Conservation (phyloP, 75 land plant genomes). For the Adiantum capillusveneris region DNA sequence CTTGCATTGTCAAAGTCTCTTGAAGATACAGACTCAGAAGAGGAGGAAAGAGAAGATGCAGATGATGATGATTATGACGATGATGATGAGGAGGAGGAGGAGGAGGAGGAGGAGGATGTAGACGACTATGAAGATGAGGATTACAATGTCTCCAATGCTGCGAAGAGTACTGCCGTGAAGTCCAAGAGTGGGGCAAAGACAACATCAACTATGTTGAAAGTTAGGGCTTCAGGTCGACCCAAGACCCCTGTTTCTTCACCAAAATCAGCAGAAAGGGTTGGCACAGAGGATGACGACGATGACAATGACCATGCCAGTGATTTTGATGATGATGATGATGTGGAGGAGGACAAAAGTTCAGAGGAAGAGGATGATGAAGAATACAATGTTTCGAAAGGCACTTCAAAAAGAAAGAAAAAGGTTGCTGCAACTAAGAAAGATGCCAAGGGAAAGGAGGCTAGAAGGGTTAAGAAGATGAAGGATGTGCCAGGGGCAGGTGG, state of each 20-base stretch:
- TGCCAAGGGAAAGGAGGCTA: conserved; percentile 31
- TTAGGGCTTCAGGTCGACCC: conserved; percentile 1
- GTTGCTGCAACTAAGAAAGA: conserved; percentile 25
- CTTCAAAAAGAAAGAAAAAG: conserved; percentile 18
- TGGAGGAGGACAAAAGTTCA: conserved; percentile 15
- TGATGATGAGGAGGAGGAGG: neutral
- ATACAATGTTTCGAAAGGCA: no score
- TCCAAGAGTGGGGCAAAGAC: conserved; percentile 43
- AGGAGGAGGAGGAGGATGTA: neutral
- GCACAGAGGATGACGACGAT: conserved; percentile 20
- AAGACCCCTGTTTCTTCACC: neutral
- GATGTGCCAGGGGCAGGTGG: conserved; percentile 61
- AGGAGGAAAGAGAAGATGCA: neutral
- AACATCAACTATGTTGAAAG: conserved; percentile 57
- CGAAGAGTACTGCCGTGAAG: conserved; percentile 7
- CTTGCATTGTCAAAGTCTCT: no score
- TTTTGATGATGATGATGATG: conserved; percentile 3
- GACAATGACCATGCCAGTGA: conserved; percentile 23
- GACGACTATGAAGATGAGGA: conserved; percentile 16
- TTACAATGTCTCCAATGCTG: conserved; percentile 27
- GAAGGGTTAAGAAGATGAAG: conserved; percentile 7
- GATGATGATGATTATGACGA: neutral
- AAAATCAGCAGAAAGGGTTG: conserved; percentile 14
- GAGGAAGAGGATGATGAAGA: conserved; percentile 31
- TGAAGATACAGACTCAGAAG: no score